Conservation (phyloP, 2,329 filamentous ascomycete species). For the Trichoderma pleuroti region DNA sequence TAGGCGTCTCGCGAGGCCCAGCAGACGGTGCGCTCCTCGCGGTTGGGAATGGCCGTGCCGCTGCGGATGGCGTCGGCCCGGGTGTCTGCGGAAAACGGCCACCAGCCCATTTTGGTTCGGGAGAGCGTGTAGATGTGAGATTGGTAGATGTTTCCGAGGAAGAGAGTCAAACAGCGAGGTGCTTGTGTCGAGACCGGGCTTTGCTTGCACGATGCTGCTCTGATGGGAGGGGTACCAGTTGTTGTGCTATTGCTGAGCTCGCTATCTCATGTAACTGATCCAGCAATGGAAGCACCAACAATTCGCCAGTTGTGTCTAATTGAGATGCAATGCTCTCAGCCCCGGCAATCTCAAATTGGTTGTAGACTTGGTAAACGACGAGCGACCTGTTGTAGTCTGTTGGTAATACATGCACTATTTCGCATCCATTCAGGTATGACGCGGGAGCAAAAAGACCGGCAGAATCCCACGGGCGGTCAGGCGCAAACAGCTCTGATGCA, state of each 20-base stretch:
- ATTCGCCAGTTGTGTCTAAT: background rate
- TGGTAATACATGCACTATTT: background rate
- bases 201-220: background rate
- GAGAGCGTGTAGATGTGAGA: background rate
- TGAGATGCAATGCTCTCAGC: background rate
- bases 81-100: conserved; percentile 43
- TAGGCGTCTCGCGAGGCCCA: conserved; percentile 87
- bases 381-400: background rate
- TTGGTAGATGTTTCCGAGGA: background rate
- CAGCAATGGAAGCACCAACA: background rate
- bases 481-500: background rate
- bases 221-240: background rate
- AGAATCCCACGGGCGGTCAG: conserved; percentile 15
- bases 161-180: background rate
- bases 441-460: background rate
- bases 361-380: background rate
- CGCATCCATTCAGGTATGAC: background rate
- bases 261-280: background rate
- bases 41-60: conserved; percentile 72
- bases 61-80: conserved; percentile 53
- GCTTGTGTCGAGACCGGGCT: background rate
- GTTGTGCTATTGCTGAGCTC: background rate
- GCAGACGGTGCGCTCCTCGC: conserved; percentile 75
- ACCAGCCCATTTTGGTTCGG: conserved; percentile 41
- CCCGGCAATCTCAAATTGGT: background rate